These are phyloP conservation scores for Colletotrichum aenigma DNA, from an alignment of 2,329 filamentous ascomycete species.

Conservation along the genomic window DNA sequence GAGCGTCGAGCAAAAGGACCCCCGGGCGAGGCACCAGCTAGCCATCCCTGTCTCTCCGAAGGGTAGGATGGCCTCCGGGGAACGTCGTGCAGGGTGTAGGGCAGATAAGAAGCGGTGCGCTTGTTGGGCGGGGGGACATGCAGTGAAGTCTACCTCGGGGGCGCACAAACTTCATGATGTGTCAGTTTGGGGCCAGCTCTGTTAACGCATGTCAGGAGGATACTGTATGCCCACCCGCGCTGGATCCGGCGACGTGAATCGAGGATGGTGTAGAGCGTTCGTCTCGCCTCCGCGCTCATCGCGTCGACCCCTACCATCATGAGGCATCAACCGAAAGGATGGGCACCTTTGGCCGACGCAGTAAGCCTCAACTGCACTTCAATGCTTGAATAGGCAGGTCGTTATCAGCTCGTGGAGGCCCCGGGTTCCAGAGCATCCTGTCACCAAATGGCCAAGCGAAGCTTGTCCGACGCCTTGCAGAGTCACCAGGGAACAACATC, in stretches of 20 bases:
- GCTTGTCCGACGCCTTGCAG: neutral
- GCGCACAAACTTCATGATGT: neutral
- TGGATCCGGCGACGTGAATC: neutral
- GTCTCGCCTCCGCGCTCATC: neutral
- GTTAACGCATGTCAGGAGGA: neutral
- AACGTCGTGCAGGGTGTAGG: neutral
- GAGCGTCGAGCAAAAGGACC: neutral
- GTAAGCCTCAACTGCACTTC: neutral
- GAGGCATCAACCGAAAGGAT: neutral
- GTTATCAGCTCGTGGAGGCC: neutral
- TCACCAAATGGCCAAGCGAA: neutral
- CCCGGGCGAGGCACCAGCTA: neutral
- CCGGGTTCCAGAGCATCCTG: neutral
- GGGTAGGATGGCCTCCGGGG: neutral
- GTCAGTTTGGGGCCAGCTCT: neutral
- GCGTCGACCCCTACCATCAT: neutral
- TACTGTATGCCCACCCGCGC: neutral
- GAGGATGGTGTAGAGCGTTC: neutral
- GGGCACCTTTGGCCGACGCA: neutral
- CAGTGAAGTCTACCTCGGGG: neutral
- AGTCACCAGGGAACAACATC: neutral
- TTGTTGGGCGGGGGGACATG: neutral
- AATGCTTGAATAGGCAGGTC: constrained; percentile 1
- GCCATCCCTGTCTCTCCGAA: neutral
- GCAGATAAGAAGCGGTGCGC: neutral